phyloP scores from a whole-genome alignment of 768 basidiomycete species.

The Lepiota brunneoincarnata region DNA sequence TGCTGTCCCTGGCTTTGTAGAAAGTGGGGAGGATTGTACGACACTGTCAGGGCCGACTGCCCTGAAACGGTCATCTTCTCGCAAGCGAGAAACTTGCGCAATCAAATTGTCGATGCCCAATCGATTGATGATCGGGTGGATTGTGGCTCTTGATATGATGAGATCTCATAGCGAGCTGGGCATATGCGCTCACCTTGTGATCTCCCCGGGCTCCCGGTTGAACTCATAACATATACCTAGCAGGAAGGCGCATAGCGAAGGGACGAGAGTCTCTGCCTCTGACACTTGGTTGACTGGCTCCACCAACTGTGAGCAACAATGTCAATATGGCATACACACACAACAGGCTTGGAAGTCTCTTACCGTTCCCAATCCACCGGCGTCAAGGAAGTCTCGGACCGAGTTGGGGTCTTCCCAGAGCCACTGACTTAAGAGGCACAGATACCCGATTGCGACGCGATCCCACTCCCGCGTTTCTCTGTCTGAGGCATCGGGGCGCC shows the following conservation, averaged over 20 bases:
- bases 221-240: slow-evolving; percentile 96
- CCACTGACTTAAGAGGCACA: slow-evolving; percentile 86
- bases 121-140: slow-evolving; percentile 86
- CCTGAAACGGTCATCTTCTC: slow-evolving; percentile 94
- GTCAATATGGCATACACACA: background rate
- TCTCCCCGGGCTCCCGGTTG: slow-evolving; percentile 92
- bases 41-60: slow-evolving; percentile 82
- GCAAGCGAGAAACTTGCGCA: slow-evolving; percentile 79
- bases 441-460: slow-evolving; percentile 80
- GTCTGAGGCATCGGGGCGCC: slow-evolving; percentile 62
- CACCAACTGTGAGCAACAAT: slow-evolving; percentile 61
- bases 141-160: slow-evolving; percentile 56
- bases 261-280: slow-evolving; percentile 82
- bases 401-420: slow-evolving; percentile 93
- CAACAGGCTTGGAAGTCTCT: slow-evolving; percentile 28
- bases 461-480: slow-evolving; percentile 88
- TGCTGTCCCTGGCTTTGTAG: slow-evolving; percentile 27
- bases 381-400: slow-evolving; percentile 86
- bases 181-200: slow-evolving; percentile 66
- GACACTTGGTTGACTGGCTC: slow-evolving; percentile 91
- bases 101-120: slow-evolving; percentile 88
- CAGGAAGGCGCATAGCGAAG: slow-evolving; percentile 88
- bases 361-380: slow-evolving; percentile 89
- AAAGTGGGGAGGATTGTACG: slow-evolving; percentile 55
- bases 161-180: background rate